Evolutionary conservation across 176 grass and related monocot species (phyloP), one percentile per base, ranked within the genome.

Genomic region (Cenchrus americanus): DNA sequence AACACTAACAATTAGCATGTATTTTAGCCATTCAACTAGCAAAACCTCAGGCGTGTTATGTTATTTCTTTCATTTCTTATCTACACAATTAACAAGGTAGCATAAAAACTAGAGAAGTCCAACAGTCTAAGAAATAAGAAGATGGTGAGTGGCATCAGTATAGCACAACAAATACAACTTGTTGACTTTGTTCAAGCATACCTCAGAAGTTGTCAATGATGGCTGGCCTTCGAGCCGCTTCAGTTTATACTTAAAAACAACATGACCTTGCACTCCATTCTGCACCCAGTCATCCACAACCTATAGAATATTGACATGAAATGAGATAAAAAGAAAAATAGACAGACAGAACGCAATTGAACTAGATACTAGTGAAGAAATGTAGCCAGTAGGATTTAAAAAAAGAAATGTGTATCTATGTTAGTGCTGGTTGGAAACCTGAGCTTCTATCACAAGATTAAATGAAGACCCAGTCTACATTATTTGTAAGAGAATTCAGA

Each of bases 141-240:
- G 30, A 72, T 7, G 64, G 9, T 40, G 37, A 3, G 6, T 66
- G 44, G 13, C 49, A 55, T 51, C 26, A 57, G 18, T 8, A 83
- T 30, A 64, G 18, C 7, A 83, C 32, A 78, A 24, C 18, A 1
- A 46, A 48, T 7, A 46, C 22, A 26, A 0, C 70, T 84, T 80
- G 22, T 11, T 47, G 5, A 19, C 0, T 85, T 66, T 80, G 52
- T 59, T 47, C 19, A 64, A 70, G n/a, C 62, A 78, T 80, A 97
- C 96, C 92, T 95, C 89, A 75, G 86, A 89, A 32, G 89, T 98
- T 54, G 87, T 98, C 37, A 98, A 67, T 12, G 71, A 84, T 42
- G 87, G 87, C 52, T 98, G 96, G 11, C 92, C 96, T 30, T 95
- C 93, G 14, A 98, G 85, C 54, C 96, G 79, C 85, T 95, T 93